phyloP scores from a whole-genome alignment of 441 rosid species.

The Arabidopsis lyrata region DNA sequence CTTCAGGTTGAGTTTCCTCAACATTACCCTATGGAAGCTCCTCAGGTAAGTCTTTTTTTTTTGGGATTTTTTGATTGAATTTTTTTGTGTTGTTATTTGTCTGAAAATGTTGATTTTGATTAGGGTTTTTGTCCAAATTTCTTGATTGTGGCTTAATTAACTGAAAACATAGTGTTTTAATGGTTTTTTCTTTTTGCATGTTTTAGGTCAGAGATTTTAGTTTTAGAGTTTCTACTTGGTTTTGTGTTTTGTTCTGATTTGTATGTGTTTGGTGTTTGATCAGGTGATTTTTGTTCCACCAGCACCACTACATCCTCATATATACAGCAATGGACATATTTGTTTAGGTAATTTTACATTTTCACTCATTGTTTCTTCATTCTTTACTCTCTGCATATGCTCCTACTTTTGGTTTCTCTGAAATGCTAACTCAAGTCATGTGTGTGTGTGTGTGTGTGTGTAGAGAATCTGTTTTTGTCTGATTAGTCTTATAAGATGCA shows the following conservation, averaged over 20 bases:
- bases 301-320: slow-evolving; percentile 77
- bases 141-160: background rate
- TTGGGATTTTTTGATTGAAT: background rate
- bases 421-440: background rate
- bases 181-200: background rate
- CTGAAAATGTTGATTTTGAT: background rate
- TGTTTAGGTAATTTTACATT: slow-evolving; percentile 57
- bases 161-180: background rate
- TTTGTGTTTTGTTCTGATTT: background rate
- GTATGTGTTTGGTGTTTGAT: slow-evolving; percentile 18
- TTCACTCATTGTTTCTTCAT: background rate
- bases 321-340: slow-evolving; percentile 78
- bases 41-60: slow-evolving; percentile 51
- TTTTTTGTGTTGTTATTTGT: background rate
- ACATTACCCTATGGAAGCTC: slow-evolving; percentile 83
- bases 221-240: background rate
- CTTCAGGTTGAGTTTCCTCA: slow-evolving; percentile 83
- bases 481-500: background rate
- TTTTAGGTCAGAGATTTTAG: background rate
- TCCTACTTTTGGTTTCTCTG: slow-evolving; percentile 1
- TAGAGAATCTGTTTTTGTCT: background rate
- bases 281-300: slow-evolving; percentile 72
- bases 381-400: background rate
- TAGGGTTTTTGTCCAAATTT: background rate
- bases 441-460: background rate